These are phyloP conservation scores for Haberlea rhodopensis DNA, from an alignment of 257 asterid species.

Conservation along the genomic window DNA sequence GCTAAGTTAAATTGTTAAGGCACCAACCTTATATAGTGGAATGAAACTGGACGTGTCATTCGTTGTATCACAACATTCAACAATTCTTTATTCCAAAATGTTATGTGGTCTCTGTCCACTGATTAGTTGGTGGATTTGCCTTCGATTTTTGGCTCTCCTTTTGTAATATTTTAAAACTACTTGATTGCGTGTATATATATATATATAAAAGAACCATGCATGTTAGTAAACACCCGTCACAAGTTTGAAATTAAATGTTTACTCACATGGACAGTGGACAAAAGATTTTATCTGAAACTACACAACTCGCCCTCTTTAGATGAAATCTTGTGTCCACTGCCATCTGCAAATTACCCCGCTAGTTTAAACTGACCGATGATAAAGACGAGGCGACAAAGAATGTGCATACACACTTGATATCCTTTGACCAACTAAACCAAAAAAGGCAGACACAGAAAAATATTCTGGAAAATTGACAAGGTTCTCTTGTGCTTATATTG, in stretches of 20 bases:
- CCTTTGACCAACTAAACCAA: background rate
- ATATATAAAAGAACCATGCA: too few species aligned
- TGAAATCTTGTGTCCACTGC: too few species aligned
- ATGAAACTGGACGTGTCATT: background rate
- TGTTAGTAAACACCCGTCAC: too few species aligned
- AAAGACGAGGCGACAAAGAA: too few species aligned
- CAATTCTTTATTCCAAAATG: conserved; percentile 6
- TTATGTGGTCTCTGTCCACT: conserved; percentile 34
- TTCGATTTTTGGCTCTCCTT: conserved; percentile 24
- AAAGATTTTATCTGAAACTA: too few species aligned
- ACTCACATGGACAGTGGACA: too few species aligned
- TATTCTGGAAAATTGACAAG: background rate
- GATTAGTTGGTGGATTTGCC: conserved; percentile 43
- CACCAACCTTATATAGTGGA: background rate
- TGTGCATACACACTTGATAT: too few species aligned
- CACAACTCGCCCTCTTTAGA: too few species aligned
- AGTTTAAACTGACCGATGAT: too few species aligned
- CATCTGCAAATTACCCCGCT: too few species aligned
- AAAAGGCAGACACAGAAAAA: background rate
- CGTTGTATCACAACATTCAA: background rate
- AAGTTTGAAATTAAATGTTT: too few species aligned
- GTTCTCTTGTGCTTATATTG: background rate
- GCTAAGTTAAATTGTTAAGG: background rate
- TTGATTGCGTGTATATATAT: too few species aligned
- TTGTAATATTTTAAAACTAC: background rate